Percentiles rank a stretch among this genome's conserved stretches.
Evolutionary conservation across 495 filamentous ascomycete species (phyloP).

Genomic region (Evansstolkia leycettana): DNA sequence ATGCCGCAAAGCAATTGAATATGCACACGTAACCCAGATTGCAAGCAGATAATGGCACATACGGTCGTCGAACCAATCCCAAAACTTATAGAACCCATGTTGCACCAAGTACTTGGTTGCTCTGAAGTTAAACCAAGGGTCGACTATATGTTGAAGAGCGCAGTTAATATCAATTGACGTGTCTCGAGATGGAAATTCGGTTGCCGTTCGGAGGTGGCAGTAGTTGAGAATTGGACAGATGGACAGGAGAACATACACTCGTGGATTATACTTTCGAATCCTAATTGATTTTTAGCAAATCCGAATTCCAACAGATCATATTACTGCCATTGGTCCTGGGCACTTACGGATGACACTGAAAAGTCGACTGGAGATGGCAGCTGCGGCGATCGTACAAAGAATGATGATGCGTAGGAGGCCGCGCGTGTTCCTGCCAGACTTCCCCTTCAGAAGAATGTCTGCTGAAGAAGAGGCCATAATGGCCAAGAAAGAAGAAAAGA

Average conservation of each 20-base stretch:
- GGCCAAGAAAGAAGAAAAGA: constrained; percentile 24
- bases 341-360: constrained; percentile 96
- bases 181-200: constrained; percentile 2
- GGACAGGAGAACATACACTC: constrained; percentile 63
- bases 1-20: too few species aligned
- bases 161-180: constrained; percentile 9
- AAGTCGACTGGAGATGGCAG: constrained; percentile 84
- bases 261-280: constrained; percentile 99
- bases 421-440: constrained; percentile 62
- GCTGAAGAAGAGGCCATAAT: constrained; percentile 41
- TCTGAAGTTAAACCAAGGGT: constrained; percentile 99
- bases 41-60: constrained; percentile 17
- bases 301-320: not conserved
- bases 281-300: constrained; percentile 35
- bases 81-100: constrained; percentile 97
- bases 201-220: not conserved
- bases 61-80: constrained; percentile 99
- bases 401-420: constrained; percentile 84
- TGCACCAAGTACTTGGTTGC: constrained; percentile 95
- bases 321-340: too few species aligned
- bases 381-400: constrained; percentile 81
- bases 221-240: constrained; percentile 1
- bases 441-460: constrained; percentile 52
- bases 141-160: constrained; percentile 48
- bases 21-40: too few species aligned